A percentile compares a stretch with the other conserved stretches of the same genome.
Evolutionary conservation across 306 rosid species (phyloP).

Genomic region (Trichosanthes cucumerina): DNA sequence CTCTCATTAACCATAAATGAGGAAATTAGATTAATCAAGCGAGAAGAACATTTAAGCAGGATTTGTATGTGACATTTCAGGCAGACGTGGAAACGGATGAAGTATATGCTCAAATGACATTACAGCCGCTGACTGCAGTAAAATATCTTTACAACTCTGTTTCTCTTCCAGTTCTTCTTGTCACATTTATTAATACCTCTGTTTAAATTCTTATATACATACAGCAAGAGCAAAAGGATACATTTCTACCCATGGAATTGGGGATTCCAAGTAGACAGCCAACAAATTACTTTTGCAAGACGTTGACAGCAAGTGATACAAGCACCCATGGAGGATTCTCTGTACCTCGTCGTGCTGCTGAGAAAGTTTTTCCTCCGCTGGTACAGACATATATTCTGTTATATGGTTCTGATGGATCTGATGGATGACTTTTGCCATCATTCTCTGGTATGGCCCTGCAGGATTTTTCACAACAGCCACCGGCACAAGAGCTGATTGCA

Average conservation of each 20-base stretch:
- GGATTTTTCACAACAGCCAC: slow-evolving; percentile 81
- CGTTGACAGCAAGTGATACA: slow-evolving; percentile 80
- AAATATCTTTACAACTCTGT: background rate
- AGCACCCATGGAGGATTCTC: slow-evolving; percentile 92
- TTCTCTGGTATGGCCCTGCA: slow-evolving; percentile 23
- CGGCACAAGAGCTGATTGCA: slow-evolving; percentile 80
- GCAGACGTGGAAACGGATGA: slow-evolving; percentile 91
- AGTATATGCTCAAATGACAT: slow-evolving; percentile 91
- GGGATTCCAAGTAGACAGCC: slow-evolving; percentile 85
- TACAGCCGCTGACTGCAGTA: slow-evolving; percentile 82
- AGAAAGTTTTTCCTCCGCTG: slow-evolving; percentile 85
- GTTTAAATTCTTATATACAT: background rate
- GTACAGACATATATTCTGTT: slow-evolving; percentile 25
- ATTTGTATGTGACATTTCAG: slow-evolving; percentile 41
- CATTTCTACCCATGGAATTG: slow-evolving; percentile 82
- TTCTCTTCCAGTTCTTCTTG: slow-evolving; percentile 9
- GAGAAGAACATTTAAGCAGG: background rate
- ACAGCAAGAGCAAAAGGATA: slow-evolving; percentile 90
- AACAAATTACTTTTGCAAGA: slow-evolving; percentile 81
- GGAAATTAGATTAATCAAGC: background rate
- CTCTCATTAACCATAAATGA: background rate
- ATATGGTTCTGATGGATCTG: slow-evolving; percentile 12
- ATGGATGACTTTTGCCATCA: slow-evolving; percentile 4
- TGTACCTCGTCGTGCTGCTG: slow-evolving; percentile 93
- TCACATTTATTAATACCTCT: background rate